Percentiles rank a stretch among this genome's conserved stretches.
These are phyloP conservation scores for Mitragyna speciosa DNA, from an alignment of 257 asterid genomes.

Conservation along the genomic window DNA sequence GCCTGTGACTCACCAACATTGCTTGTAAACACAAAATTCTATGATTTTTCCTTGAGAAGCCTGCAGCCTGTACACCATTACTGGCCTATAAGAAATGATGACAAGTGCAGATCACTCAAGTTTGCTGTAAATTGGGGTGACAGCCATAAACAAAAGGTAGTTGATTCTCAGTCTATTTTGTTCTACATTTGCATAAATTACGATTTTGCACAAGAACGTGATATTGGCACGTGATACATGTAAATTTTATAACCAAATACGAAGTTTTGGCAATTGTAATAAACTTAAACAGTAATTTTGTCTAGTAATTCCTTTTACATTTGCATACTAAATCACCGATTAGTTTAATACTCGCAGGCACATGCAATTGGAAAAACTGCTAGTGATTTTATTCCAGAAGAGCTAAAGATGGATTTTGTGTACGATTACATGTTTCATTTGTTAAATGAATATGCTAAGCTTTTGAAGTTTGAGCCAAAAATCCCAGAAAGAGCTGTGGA, in stretches of 20 bases:
- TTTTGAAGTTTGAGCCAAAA: slow-evolving; percentile 42
- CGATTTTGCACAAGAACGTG: too few relatives aligned
- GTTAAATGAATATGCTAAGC: slow-evolving; percentile 44
- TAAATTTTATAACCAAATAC: too few relatives aligned
- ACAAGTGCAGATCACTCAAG: slow-evolving; percentile 33
- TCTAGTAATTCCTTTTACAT: background rate
- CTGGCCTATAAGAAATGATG: slow-evolving; percentile 32
- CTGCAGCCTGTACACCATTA: slow-evolving; percentile 31
- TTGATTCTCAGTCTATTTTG: background rate
- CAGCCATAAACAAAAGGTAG: slow-evolving; percentile 25
- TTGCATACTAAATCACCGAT: background rate
- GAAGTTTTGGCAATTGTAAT: too few relatives aligned
- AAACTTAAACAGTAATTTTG: too few relatives aligned
- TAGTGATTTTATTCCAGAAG: slow-evolving; percentile 45
- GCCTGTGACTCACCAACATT: slow-evolving; percentile 34
- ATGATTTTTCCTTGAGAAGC: slow-evolving; percentile 36
- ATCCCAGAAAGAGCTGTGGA: slow-evolving; percentile 43
- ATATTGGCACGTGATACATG: too few relatives aligned
- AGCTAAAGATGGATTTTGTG: slow-evolving; percentile 47
- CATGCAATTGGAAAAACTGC: slow-evolving; percentile 42
- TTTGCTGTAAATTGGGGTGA: slow-evolving; percentile 41
- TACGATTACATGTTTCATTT: slow-evolving; percentile 63
- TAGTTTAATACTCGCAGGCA: slow-evolving; percentile 28
- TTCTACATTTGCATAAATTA: background rate
- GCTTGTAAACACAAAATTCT: slow-evolving; percentile 29